Percentiles rank a stretch among this genome's conserved stretches.
Evolutionary conservation across 2,329 filamentous ascomycete species (phyloP).

Genomic region (Stemphylium lycopersici): DNA sequence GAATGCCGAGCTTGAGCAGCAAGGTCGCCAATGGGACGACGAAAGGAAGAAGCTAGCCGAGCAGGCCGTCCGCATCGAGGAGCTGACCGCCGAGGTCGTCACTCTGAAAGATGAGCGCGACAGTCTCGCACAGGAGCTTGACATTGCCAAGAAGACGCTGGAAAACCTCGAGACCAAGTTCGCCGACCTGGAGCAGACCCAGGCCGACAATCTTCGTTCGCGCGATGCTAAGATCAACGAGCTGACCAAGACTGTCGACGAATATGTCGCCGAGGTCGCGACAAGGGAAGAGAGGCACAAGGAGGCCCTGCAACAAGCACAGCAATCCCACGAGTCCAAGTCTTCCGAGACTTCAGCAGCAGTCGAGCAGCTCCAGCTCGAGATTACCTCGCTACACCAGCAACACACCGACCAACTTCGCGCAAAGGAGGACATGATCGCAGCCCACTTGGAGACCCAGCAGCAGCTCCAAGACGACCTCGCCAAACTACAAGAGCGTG

Average conservation of each 20-base stretch:
- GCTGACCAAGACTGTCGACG: slow-evolving; percentile 34
- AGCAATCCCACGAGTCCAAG: slow-evolving; percentile 34
- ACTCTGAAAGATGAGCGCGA: slow-evolving; percentile 36
- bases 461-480: slow-evolving; percentile 37
- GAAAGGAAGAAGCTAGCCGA: slow-evolving; percentile 46
- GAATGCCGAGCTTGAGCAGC: slow-evolving; percentile 43
- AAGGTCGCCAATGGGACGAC: slow-evolving; percentile 44
- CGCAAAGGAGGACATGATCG: slow-evolving; percentile 40
- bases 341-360: slow-evolving; percentile 38
- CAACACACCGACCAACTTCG: slow-evolving; percentile 42
- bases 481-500: slow-evolving; percentile 36
- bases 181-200: slow-evolving; percentile 36
- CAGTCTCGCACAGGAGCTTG: slow-evolving; percentile 26
- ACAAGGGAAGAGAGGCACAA: slow-evolving; percentile 30
- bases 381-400: slow-evolving; percentile 37
- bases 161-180: slow-evolving; percentile 37
- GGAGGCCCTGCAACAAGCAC: slow-evolving; percentile 33
- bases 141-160: slow-evolving; percentile 30
- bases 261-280: slow-evolving; percentile 30
- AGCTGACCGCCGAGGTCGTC: slow-evolving; percentile 31
- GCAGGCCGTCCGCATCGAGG: slow-evolving; percentile 37
- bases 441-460: slow-evolving; percentile 28
- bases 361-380: slow-evolving; percentile 42
- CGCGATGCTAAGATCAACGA: slow-evolving; percentile 40
- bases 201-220: slow-evolving; percentile 31